Conservation (phyloP, 306 rosid species). For the cucumber (Cucumis sativus) region DNA sequence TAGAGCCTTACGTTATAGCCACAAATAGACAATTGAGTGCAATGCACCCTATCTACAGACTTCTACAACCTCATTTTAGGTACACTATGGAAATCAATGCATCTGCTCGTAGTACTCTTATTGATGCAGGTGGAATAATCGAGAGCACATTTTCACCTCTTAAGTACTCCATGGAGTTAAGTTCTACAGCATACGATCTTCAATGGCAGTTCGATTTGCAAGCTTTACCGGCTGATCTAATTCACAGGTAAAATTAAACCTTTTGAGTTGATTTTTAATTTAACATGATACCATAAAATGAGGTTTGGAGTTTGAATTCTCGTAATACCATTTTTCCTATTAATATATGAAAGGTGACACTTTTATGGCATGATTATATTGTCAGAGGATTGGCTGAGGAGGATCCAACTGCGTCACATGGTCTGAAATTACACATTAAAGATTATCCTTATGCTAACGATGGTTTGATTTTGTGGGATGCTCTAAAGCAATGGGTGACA, state of each 20-base stretch:
- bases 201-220: slow-evolving; percentile 55
- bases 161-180: slow-evolving; percentile 31
- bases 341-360: background rate
- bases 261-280: too few species aligned
- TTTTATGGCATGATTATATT: background rate
- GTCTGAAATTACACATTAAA: slow-evolving; percentile 38
- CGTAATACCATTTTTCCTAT: too few species aligned
- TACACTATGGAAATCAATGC: slow-evolving; percentile 87
- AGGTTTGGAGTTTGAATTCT: too few species aligned
- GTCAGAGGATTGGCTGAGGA: slow-evolving; percentile 50
- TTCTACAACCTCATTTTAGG: slow-evolving; percentile 70
- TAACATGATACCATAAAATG: too few species aligned
- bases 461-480: slow-evolving; percentile 53
- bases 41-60: slow-evolving; percentile 68
- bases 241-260: slow-evolving; percentile 28
- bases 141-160: slow-evolving; percentile 38
- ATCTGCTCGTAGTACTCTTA: slow-evolving; percentile 44
- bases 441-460: slow-evolving; percentile 77
- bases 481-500: slow-evolving; percentile 42
- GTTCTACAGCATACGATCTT: slow-evolving; percentile 46
- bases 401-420: slow-evolving; percentile 59
- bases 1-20: slow-evolving; percentile 72
- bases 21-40: slow-evolving; percentile 65
- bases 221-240: slow-evolving; percentile 59
- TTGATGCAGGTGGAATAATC: slow-evolving; percentile 49